Conservation (phyloP, 805 yeast genomes). For the Lachancea mirantina region DNA sequence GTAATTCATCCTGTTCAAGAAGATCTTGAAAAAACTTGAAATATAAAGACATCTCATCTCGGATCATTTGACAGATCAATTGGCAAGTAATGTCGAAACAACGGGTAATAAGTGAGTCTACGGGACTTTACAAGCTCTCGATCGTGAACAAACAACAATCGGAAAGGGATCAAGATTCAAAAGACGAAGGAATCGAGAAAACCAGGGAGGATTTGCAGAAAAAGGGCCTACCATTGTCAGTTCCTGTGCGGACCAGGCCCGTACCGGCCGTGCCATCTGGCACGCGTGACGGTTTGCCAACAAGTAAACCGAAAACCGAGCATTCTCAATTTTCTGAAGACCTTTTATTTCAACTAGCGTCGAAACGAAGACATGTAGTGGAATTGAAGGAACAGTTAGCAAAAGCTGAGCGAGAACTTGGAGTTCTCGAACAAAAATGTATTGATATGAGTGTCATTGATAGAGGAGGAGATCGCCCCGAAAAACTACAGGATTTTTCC, state of each 20-base stretch:
- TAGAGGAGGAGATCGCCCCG: not conserved
- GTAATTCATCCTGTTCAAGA: not conserved
- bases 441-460: not conserved
- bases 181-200: not conserved
- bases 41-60: too few relatives aligned
- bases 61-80: too few relatives aligned
- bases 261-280: not conserved
- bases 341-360: conserved; percentile 37
- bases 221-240: conserved; percentile 6
- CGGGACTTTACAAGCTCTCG: conserved; percentile 35
- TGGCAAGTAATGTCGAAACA: conserved; percentile 24
- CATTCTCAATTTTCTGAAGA: conserved; percentile 1
- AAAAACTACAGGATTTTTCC: conserved; percentile 5
- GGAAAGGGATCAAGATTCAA: not conserved
- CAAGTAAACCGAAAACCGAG: not conserved
- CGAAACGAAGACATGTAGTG: conserved; percentile 46
- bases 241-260: conserved; percentile 2
- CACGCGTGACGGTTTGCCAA: not conserved
- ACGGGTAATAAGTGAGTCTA: conserved; percentile 42
- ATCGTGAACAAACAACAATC: conserved; percentile 15
- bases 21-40: not conserved
- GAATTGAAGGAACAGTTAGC: conserved; percentile 40
- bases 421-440: conserved; percentile 30
- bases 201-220: conserved; percentile 1
- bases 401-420: conserved; percentile 21